Conservation (phyloP, 306 rosid genomes). For the Lotus japonicus region DNA sequence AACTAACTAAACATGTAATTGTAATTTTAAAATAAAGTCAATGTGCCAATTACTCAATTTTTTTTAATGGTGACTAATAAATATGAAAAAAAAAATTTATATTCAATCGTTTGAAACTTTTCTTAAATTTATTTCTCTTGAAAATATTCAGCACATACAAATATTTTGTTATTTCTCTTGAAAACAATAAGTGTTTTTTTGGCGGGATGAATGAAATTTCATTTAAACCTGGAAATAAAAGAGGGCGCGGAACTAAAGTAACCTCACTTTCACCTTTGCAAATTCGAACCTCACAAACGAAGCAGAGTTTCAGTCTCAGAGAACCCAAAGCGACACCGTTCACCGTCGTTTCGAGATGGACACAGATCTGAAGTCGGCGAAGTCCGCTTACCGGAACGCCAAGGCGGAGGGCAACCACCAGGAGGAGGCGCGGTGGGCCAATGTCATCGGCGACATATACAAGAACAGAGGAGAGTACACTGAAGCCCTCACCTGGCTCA, state of each 20-base stretch:
- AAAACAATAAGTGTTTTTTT: neutral
- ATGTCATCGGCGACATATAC: conserved; percentile 57
- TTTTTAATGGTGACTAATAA: too few relatives aligned
- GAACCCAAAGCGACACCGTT: conserved; percentile 1
- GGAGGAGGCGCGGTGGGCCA: conserved; percentile 95
- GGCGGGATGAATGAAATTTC: conserved; percentile 31
- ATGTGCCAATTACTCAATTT: too few relatives aligned
- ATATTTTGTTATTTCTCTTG: too few relatives aligned
- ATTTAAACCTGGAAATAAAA: neutral
- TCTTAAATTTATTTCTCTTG: too few relatives aligned
- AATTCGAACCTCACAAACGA: neutral
- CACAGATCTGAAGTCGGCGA: conserved; percentile 48
- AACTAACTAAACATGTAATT: too few relatives aligned
- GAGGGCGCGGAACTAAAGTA: neutral
- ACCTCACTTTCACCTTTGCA: neutral
- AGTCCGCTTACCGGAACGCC: conserved; percentile 52
- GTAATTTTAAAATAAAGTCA: too few relatives aligned
- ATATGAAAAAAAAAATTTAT: too few relatives aligned
- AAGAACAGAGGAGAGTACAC: conserved; percentile 76
- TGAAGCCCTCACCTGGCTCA: conserved; percentile 76
- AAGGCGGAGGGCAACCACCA: conserved; percentile 61
- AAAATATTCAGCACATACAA: too few relatives aligned
- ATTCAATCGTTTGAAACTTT: too few relatives aligned
- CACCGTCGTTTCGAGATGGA: conserved; percentile 39
- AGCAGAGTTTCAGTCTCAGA: neutral